These are phyloP conservation scores for Collybia nuda DNA, from an alignment of 768 basidiomycete species.

Conservation along the genomic window DNA sequence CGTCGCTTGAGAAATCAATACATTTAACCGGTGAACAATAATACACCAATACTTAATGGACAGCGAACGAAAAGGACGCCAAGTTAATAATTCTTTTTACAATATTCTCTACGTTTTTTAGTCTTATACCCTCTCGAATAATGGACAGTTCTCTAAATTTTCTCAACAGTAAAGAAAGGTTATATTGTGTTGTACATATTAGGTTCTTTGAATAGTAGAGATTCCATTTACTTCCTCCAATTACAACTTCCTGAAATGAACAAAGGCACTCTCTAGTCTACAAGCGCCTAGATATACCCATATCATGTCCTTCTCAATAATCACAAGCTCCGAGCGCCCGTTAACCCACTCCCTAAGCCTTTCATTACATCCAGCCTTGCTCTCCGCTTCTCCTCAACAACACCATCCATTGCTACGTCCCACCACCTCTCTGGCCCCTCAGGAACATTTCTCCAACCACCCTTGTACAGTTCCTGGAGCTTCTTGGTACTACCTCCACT, in stretches of 20 bases:
- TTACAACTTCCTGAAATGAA: too few species aligned
- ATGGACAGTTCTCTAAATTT: too few species aligned
- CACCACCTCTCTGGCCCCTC: conserved; percentile 61
- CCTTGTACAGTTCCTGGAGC: conserved; percentile 47
- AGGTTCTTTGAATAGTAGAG: too few species aligned
- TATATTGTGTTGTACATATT: too few species aligned
- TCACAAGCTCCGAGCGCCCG: conserved; percentile 24
- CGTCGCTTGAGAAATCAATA: background rate
- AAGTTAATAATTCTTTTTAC: too few species aligned
- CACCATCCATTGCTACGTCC: conserved; percentile 56
- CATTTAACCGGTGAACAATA: background rate
- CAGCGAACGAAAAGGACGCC: background rate
- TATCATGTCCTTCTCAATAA: background rate
- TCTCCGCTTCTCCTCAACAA: conserved; percentile 40
- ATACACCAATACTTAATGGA: background rate
- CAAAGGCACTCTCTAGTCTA: background rate
- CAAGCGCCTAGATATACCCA: background rate
- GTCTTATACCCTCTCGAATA: too few species aligned
- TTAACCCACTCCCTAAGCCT: conserved; percentile 33
- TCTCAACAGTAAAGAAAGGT: too few species aligned
- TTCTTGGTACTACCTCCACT: conserved; percentile 33
- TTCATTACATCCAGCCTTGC: conserved; percentile 32
- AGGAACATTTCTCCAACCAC: conserved; percentile 63
- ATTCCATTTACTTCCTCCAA: too few species aligned
- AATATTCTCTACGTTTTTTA: too few species aligned